Evolutionary conservation across 1,284 basidiomycete species (phyloP).

Genomic region (Hymenochaete sp.): DNA sequence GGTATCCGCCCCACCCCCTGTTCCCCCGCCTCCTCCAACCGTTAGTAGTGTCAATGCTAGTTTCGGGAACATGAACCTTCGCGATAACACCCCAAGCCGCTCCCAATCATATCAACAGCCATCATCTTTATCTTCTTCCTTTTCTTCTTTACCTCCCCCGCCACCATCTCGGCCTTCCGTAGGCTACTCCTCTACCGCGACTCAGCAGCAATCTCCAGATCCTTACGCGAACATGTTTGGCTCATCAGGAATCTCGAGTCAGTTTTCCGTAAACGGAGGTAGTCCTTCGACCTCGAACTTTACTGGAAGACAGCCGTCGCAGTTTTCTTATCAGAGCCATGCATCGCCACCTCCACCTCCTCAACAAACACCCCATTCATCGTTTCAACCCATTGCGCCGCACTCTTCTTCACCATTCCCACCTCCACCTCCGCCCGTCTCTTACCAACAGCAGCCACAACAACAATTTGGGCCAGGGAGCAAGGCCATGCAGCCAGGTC

Average conservation of each 20-base stretch:
- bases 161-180: slow-evolving; percentile 25
- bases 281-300: neutral
- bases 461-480: slow-evolving; percentile 11
- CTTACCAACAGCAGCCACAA: slow-evolving; percentile 20
- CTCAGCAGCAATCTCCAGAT: slow-evolving; percentile 19
- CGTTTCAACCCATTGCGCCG: slow-evolving; percentile 25
- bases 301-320: slow-evolving; percentile 8
- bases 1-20: slow-evolving; percentile 39
- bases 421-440: slow-evolving; percentile 23
- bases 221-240: slow-evolving; percentile 21
- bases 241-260: slow-evolving; percentile 1
- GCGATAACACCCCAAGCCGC: slow-evolving; percentile 21
- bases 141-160: slow-evolving; percentile 26
- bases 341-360: slow-evolving; percentile 15
- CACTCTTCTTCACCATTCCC: slow-evolving; percentile 20
- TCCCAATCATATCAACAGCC: slow-evolving; percentile 3
- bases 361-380: slow-evolving; percentile 22
- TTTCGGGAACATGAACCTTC: slow-evolving; percentile 47
- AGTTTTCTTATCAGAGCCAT: slow-evolving; percentile 17
- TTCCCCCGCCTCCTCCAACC: slow-evolving; percentile 32
- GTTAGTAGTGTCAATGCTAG: slow-evolving; percentile 33
- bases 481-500: slow-evolving; percentile 6
- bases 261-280: slow-evolving; percentile 7
- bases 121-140: slow-evolving; percentile 13
- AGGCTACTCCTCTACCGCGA: slow-evolving; percentile 27